Base-by-base conservation (phyloP, 2,329 filamentous ascomycete species). In the Tympanopsis confertula region DNA sequence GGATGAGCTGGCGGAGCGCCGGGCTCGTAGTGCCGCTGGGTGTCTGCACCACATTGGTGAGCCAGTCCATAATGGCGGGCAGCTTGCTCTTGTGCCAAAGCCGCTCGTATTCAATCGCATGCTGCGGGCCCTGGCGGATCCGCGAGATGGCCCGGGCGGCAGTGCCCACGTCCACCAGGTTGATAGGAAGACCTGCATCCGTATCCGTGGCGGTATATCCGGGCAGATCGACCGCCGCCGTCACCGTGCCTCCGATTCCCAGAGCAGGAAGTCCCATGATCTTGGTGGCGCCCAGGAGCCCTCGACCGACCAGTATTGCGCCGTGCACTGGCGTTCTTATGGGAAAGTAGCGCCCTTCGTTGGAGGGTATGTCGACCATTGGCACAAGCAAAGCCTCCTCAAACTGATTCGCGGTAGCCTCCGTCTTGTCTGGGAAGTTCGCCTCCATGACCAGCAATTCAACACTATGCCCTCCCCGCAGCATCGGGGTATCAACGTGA, bases 251-350 rank as follows among this genome's bases (percentile, higher is more conserved):
- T 42, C 51, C 44, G 46, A 53, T 54, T 41, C 59, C 53, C 1
- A 59, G 35, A 24, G 63, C 42, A 14, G 65, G 58, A 35, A 71
- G 51, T 5, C 62, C 50, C 4, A 69, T 55, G 5, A 74, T 47
- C 2, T 69, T 63, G 4, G 79, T 66, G 1, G 82, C 74, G 5
- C 82, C 86, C 38, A 73, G 62, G 2, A 94, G 60, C 0, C 86
- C 87, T 36, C 84, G 71, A 0, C 77, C 78, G 5, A 94, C 71
- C 7, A 95, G 49, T 13, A 95, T 59, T 1, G 81, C 76, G 52
- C 80, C 84, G 53, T 96, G 89, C 1, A 95, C 86, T 0, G 89
- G 88, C 33, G 86, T 86, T 5, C 78, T 75, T 30, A 91, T 68
- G 13, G 78, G 71, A 12, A 78, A 77, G 40, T 76, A 70, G 42